These are phyloP conservation scores for Tremella yokohamensis DNA, from an alignment of 768 basidiomycete genomes.

Conservation along the genomic window DNA sequence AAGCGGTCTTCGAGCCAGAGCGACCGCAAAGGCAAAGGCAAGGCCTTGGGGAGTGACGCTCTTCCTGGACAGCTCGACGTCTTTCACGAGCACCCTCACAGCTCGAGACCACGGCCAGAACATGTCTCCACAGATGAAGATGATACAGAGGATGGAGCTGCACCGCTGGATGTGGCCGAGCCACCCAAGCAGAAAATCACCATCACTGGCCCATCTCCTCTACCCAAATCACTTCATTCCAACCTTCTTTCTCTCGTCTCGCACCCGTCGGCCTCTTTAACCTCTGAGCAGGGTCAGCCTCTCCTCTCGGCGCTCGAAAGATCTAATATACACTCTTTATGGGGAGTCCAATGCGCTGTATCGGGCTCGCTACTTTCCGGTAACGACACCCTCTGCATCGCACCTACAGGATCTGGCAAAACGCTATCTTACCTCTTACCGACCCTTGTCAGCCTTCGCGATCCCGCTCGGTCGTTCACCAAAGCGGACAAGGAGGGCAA, in stretches of 20 bases:
- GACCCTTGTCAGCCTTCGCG: slow-evolving; percentile 56
- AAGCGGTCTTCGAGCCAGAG: not conserved
- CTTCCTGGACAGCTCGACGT: slow-evolving; percentile 77
- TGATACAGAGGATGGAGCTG: slow-evolving; percentile 20
- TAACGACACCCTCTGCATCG: slow-evolving; percentile 86
- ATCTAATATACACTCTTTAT: slow-evolving; percentile 31
- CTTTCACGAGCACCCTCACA: slow-evolving; percentile 67
- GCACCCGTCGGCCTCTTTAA: slow-evolving; percentile 16
- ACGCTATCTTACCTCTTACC: slow-evolving; percentile 89
- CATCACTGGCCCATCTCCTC: slow-evolving; percentile 37
- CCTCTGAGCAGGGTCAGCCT: slow-evolving; percentile 19
- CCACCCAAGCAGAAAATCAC: slow-evolving; percentile 49
- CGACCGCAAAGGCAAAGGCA: slow-evolving; percentile 35
- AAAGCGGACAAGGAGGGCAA: slow-evolving; percentile 46
- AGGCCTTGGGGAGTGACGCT: slow-evolving; percentile 2
- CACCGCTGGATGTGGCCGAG: slow-evolving; percentile 23
- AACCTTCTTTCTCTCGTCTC: slow-evolving; percentile 37
- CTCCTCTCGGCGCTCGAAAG: slow-evolving; percentile 27
- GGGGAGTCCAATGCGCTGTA: slow-evolving; percentile 47
- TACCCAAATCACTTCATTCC: slow-evolving; percentile 40
- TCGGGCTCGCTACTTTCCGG: slow-evolving; percentile 41
- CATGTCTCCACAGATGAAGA: slow-evolving; percentile 46
- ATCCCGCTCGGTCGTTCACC: slow-evolving; percentile 46
- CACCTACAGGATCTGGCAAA: slow-evolving; percentile 96
- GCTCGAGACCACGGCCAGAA: slow-evolving; percentile 13